Base-by-base conservation (phyloP, 768 basidiomycete species). In the Amanita polypyramis region DNA sequence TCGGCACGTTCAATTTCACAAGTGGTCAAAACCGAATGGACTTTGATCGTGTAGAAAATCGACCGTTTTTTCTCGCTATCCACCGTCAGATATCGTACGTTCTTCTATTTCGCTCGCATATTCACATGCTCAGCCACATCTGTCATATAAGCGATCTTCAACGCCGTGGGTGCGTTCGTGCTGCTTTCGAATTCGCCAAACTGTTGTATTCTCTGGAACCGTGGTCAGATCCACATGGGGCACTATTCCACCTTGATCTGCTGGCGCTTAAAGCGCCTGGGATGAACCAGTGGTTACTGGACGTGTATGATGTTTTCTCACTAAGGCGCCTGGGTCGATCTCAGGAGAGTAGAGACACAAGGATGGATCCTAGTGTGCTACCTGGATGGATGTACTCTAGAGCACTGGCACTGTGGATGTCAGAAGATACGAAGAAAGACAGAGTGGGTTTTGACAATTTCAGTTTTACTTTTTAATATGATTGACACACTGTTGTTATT, bases 131-230 rank as follows among this genome's bases (percentile, higher is more conserved):
- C 30, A 45, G 39, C 47, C 19, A n/a, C 27, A 35, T 39, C 14
- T 15, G 27, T 32, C 15, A 10, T 14, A 19, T 5, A 54, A 92
- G 88, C 7, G 86, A 94, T 54, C 71, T 96, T 4, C 83, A 87
- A 49, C 79, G 90, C n/a, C 70, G 95, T 34, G 96, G 95, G 0
- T 90, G 90, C 56, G 77, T 83, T 45, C 77, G 91, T 14, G 92
- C 95, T 0, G 80, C 91, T 0, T 95, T 96, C 62, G 92, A 96
- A 59, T 93, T 92, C 56, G 80, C 89, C 0, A 77, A 85, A n/a
- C 73, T 97, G 2, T 68, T 97, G 44, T 82, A 86, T 50, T 78
- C 82, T 7, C 72, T 98, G 0, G 92, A 96, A 58, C 90, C 94
- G 0, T 76, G 76, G 67, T 71, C 70, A n/a, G 93, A 95, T 56